phyloP scores from a whole-genome alignment of 257 asterid species.

The Salvia rosmarinus region DNA sequence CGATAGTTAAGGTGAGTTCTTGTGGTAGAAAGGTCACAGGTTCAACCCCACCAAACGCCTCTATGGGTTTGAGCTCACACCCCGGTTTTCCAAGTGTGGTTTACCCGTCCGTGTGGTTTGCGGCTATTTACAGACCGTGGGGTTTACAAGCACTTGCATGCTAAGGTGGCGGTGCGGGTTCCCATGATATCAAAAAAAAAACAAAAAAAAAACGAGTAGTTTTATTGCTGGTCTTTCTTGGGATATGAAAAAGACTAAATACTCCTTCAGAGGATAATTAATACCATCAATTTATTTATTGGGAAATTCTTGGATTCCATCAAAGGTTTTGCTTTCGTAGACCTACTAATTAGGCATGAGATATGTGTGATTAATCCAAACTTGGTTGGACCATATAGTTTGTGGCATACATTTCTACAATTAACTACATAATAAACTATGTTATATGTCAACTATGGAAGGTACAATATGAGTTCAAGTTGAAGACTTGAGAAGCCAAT shows the following conservation, averaged over 20 bases:
- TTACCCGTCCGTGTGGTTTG: too few relatives aligned
- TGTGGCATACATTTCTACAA: constrained; percentile 4
- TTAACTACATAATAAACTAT: constrained; percentile 4
- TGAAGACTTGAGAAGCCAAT: background rate
- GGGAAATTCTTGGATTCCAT: background rate
- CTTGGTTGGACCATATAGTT: background rate
- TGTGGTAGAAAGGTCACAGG: too few relatives aligned
- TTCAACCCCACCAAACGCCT: too few relatives aligned
- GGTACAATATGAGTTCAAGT: background rate
- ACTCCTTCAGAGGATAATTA: background rate
- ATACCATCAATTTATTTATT: background rate
- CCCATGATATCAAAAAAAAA: too few relatives aligned
- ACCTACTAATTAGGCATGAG: background rate
- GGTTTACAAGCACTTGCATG: too few relatives aligned
- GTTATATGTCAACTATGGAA: constrained; percentile 3
- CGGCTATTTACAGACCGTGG: too few relatives aligned
- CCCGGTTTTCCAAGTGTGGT: too few relatives aligned
- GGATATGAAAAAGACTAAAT: background rate
- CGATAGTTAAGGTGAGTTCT: too few relatives aligned
- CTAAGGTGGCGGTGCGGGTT: too few relatives aligned
- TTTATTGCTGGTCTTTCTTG: background rate
- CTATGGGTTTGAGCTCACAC: too few relatives aligned
- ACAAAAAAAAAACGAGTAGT: too few relatives aligned
- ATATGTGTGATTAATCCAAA: background rate
- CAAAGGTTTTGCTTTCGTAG: constrained; percentile 11